Evolutionary conservation across 805 yeast species (phyloP).

Genomic region (Metschnikowia colocasiae): DNA sequence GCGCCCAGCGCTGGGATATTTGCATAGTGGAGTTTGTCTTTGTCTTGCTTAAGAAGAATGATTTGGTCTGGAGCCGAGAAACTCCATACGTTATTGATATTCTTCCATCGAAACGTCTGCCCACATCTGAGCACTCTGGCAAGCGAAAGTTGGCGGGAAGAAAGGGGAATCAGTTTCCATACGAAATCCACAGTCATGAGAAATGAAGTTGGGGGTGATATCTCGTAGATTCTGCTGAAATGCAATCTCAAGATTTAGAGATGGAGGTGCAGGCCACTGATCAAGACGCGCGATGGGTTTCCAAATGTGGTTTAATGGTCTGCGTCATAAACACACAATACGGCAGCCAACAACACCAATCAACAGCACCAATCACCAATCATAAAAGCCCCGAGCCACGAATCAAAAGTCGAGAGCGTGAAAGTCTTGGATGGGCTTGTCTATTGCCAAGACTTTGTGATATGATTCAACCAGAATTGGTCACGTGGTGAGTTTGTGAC

Average conservation of each 20-base stretch:
- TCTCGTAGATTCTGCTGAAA: neutral
- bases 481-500: too few species aligned
- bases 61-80: conserved; percentile 59
- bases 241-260: neutral
- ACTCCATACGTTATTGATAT: conserved; percentile 59
- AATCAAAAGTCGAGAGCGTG: too few species aligned
- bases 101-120: conserved; percentile 81
- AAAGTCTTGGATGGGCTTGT: too few species aligned
- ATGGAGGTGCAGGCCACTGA: neutral
- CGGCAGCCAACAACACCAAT: too few species aligned
- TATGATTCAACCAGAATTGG: too few species aligned
- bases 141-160: conserved; percentile 50
- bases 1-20: conserved; percentile 31
- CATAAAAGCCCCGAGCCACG: too few species aligned
- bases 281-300: conserved; percentile 3
- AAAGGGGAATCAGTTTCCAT: conserved; percentile 16
- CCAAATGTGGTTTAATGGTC: conserved; percentile 8
- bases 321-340: too few species aligned
- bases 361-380: neutral
- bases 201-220: neutral
- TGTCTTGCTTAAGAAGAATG: conserved; percentile 62
- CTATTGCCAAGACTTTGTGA: too few species aligned
- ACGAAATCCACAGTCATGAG: conserved; percentile 16
- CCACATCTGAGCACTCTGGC: conserved; percentile 75
- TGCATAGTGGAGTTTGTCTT: conserved; percentile 46